These are phyloP conservation scores for Colletotrichum theobromicola DNA, from an alignment of 2,329 filamentous ascomycete genomes.

Conservation along the genomic window DNA sequence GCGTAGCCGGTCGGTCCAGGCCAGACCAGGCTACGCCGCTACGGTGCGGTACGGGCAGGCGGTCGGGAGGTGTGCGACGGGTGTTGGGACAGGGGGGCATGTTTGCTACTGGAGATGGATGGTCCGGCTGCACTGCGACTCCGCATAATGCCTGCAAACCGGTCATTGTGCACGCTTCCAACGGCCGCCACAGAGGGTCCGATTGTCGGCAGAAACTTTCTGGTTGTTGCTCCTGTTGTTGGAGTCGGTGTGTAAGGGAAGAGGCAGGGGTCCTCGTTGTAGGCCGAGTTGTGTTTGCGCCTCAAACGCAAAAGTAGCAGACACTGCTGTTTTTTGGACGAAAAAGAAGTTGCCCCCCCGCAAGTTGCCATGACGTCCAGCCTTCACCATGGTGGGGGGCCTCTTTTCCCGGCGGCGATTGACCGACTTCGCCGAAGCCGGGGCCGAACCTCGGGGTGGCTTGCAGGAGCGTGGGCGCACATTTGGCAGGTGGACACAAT, in stretches of 20 bases:
- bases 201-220: constrained; percentile 15
- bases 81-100: background rate
- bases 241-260: constrained; percentile 11
- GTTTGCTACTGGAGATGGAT: background rate
- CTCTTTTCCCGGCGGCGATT: constrained; percentile 8
- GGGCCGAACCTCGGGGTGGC: constrained; percentile 15
- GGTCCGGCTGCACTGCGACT: background rate
- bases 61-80: background rate
- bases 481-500: background rate
- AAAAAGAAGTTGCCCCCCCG: background rate
- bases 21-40: background rate
- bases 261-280: constrained; percentile 14
- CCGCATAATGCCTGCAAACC: background rate
- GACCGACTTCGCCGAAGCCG: constrained; percentile 19
- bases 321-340: background rate
- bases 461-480: background rate
- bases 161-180: background rate
- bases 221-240: background rate
- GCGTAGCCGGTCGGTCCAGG: background rate
- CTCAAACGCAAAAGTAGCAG: background rate
- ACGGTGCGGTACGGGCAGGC: background rate
- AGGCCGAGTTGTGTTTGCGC: background rate
- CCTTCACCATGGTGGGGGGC: background rate
- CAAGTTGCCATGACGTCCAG: constrained; percentile 15
- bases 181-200: background rate